Evolutionary conservation across 805 yeast genomes (phyloP), one percentile per base, ranked within the genome.

Genomic region (Candida orba): DNA sequence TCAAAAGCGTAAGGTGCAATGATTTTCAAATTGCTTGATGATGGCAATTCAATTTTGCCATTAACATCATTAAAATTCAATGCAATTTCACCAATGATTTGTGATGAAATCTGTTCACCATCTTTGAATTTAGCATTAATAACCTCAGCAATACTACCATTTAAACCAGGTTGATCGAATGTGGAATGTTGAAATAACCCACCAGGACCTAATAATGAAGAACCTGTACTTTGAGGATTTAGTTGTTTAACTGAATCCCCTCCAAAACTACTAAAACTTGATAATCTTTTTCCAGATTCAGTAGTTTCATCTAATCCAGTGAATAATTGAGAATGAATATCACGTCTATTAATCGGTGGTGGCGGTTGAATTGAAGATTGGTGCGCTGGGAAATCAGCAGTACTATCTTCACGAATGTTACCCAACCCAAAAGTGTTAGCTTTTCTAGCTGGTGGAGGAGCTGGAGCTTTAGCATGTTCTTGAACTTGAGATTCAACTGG

Each of bases 101-200:
- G 79, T 8, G 87, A 75, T 31, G 76, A 72, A 12, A 63, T 60
- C 32, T 81, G 66, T 36, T 65, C 64, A 17, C 95, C 95, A 56
- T 81, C 86, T 49, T 75, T 78, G 62, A 81, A 81, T 17, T 75
- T 72, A 6, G 88, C 95, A 58, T 79, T 81, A 49, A 87, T 70
- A 12, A 84, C 79, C 65, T 91, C 98, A n/a, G 93, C 90, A 50
- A 89, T 68, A 38, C 95, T 83, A 3, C 90, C 80, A 54, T 82
- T 86, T 52, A 91, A 68, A 3, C 93, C 95, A n/a, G 78, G 73
- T 37, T 56, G 46, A 13, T 73, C 65, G 52, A 71, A 58, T 24
- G 75, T 68, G 32, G 81, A 73, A 57, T 76, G 84, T 49, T 68
- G 75, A 58, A 71, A 67, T 47, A 66, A 56, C 3, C 64, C 62